These are phyloP conservation scores for Paramarasmius palmivorus DNA, from an alignment of 1,284 basidiomycete genomes.

Conservation along the genomic window DNA sequence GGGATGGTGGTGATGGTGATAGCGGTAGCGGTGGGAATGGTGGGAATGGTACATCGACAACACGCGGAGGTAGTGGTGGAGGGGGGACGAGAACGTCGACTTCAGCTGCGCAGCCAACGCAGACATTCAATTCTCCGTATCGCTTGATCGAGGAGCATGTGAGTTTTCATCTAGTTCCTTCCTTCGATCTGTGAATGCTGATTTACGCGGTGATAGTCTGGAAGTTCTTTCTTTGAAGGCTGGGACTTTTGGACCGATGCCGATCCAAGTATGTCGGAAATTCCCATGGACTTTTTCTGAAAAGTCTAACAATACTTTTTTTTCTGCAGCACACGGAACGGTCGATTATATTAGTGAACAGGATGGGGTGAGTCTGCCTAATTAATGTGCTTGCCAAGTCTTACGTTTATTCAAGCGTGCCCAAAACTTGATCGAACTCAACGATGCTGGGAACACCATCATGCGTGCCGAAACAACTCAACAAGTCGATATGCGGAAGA, in stretches of 20 bases:
- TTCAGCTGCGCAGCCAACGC: conserved; percentile 21
- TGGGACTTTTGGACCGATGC: conserved; percentile 73
- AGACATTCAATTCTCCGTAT: conserved; percentile 28
- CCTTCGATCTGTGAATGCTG: background rate
- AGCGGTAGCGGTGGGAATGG: conserved; percentile 8
- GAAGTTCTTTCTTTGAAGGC: conserved; percentile 74
- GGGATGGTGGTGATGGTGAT: conserved; percentile 19
- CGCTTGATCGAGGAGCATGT: conserved; percentile 34
- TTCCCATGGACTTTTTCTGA: conserved; percentile 28
- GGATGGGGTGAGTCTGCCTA: conserved; percentile 47
- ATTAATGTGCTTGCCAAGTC: background rate
- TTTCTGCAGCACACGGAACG: conserved; percentile 28
- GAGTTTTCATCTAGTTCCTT: conserved; percentile 9
- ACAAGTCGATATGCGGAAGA: conserved; percentile 67
- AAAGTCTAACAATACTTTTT: conserved; percentile 4
- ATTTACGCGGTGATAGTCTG: conserved; percentile 41
- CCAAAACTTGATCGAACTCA: conserved; percentile 57
- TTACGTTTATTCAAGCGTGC: conserved; percentile 36
- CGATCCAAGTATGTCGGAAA: conserved; percentile 87
- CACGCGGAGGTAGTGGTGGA: conserved; percentile 4
- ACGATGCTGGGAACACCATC: conserved; percentile 69
- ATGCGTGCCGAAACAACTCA: conserved; percentile 85
- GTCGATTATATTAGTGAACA: conserved; percentile 56
- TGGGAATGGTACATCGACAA: conserved; percentile 9
- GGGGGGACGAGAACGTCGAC: conserved; percentile 14